Evolutionary conservation across 2,329 filamentous ascomycete species (phyloP), one percentile per base, ranked within the genome.

Genomic region (Eutypa lata): DNA sequence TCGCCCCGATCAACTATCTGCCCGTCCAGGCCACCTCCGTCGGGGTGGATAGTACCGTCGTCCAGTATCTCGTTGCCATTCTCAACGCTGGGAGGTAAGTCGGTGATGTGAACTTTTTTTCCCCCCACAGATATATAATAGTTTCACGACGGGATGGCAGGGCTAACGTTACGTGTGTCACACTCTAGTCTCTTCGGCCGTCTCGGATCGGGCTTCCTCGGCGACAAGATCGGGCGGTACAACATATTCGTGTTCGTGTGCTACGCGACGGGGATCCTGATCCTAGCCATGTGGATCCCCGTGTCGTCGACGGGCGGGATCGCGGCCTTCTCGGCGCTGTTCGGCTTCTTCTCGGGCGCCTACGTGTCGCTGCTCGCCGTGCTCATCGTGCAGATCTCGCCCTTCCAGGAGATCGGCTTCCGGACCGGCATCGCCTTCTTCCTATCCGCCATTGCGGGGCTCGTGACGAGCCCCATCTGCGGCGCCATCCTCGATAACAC

Each of bases 381-480:
- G 28, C 53, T 62, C 3, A 45, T 61, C 16, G 57, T 57, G 2
- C 76, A 83, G 55, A 79, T 83, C 50, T 76, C 74, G 0, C 76
- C 80, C 46, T 70, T 80, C 44, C 68, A 72, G 2, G 72, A 80
- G 57, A 75, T 83, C 10, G 81, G 81, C 1, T 71, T 79, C 1
- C 70, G 81, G 7, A 78, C 74, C 2, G 82, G 81, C 0, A 73
- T 75, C 0, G 71, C 77, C 49, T 83, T 81, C 61, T 75, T 74
- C 10, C 65, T 79, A 16, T 68, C 78, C 18, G 72, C 74, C n/a
- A 65, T 84, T 33, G 78, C 76, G 0, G 79, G 76, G 8, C 63
- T 84, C 35, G 74, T 76, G 3, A 75, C 78, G 1, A 75, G 68
- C 35, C 79, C 79, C 0, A 79, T 81, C 56, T 77, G 71, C 0